Percentiles rank a stretch among this genome's conserved stretches.
phyloP scores from a whole-genome alignment of 495 filamentous ascomycete species.

The Geoglossum glabrum region DNA sequence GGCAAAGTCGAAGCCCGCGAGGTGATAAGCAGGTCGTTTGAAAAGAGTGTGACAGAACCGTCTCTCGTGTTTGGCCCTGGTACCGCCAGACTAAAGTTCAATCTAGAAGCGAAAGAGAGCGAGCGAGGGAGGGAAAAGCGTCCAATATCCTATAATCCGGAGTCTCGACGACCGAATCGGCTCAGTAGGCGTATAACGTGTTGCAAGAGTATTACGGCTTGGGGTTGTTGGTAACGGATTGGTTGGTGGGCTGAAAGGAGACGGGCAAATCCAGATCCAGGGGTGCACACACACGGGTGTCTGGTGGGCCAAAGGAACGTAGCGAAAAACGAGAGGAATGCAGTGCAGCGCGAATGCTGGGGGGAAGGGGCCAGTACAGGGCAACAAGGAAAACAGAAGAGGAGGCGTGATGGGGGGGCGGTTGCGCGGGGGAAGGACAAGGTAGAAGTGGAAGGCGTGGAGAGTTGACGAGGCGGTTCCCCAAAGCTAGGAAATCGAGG shows the following conservation, averaged over 20 bases:
- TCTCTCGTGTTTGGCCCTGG: not conserved
- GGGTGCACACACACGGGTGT: not conserved
- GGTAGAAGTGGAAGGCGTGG: not conserved
- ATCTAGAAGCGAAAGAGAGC: not conserved
- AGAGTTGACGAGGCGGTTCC: not conserved
- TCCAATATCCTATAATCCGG: not conserved
- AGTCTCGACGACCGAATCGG: not conserved
- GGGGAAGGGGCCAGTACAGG: not conserved
- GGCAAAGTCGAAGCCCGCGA: not conserved
- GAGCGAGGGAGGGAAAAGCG: too few species aligned
- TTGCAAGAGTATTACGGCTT: not conserved
- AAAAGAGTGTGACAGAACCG: not conserved
- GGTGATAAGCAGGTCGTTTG: not conserved
- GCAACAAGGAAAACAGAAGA: conserved; percentile 1
- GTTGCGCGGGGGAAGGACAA: not conserved
- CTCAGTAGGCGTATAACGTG: not conserved
- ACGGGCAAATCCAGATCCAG: not conserved
- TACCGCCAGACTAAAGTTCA: not conserved
- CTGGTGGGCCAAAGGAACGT: not conserved
- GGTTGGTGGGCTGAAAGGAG: not conserved
- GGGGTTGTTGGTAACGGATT: not conserved
- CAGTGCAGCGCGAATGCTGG: not conserved
- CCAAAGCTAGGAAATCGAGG: not conserved
- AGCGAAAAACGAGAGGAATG: not conserved
- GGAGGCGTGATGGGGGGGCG: not conserved